Conservation (phyloP, 179 eudicot species). For the Beta corolliflora region DNA sequence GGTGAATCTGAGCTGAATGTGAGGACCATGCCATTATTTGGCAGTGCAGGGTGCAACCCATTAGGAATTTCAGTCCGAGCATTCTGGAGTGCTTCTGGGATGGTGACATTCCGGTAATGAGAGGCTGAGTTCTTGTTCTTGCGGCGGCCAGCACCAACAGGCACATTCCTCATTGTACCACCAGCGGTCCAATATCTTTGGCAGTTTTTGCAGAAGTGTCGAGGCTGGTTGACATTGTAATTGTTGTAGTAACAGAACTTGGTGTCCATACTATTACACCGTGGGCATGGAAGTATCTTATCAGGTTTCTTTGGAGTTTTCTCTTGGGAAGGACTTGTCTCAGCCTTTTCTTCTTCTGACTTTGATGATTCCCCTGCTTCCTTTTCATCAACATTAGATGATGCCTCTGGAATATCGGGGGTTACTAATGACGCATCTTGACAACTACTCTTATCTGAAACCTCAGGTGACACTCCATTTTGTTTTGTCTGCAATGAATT, state of each 20-base stretch:
- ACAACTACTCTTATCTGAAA: slow-evolving; percentile 2
- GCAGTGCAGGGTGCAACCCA: slow-evolving; percentile 13
- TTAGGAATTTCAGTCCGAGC: slow-evolving; percentile 22
- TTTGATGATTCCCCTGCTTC: slow-evolving; percentile 9
- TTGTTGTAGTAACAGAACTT: slow-evolving; percentile 43
- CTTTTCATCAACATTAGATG: slow-evolving; percentile 15
- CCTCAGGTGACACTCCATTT: slow-evolving; percentile 12
- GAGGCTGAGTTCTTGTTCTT: slow-evolving; percentile 29
- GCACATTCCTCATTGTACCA: slow-evolving; percentile 41
- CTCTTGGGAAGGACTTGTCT: slow-evolving; percentile 20
- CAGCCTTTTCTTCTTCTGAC: slow-evolving; percentile 25
- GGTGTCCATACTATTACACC: slow-evolving; percentile 41
- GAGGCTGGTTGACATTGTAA: slow-evolving; percentile 41
- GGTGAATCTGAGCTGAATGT: slow-evolving; percentile 27
- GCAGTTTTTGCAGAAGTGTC: slow-evolving; percentile 38
- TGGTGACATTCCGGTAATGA: slow-evolving; percentile 21
- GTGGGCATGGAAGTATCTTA: slow-evolving; percentile 38
- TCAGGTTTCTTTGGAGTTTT: slow-evolving; percentile 35
- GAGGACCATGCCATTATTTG: slow-evolving; percentile 18
- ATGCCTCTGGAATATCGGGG: slow-evolving; percentile 9
- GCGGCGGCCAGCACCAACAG: slow-evolving; percentile 40
- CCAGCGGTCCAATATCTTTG: slow-evolving; percentile 47
- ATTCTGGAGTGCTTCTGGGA: slow-evolving; percentile 17
- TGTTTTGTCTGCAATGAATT: slow-evolving; percentile 7
- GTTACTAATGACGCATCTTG: slow-evolving; percentile 13